Base-by-base conservation (phyloP, 345 rosid species). In the Barbarea vulgaris region DNA sequence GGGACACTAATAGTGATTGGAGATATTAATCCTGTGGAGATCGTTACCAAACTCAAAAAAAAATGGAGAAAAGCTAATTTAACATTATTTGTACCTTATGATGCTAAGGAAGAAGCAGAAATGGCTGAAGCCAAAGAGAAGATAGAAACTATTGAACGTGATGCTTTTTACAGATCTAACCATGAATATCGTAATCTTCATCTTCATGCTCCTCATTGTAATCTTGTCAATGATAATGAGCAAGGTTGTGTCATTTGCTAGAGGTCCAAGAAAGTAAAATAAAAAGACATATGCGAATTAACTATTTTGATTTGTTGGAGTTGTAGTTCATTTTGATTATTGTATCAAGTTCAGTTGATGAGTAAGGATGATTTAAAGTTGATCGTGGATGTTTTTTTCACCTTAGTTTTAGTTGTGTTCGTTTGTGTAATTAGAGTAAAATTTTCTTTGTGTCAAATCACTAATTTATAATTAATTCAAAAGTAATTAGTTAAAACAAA, bases 211-310 rank as follows among this genome's bases (percentile, higher is more conserved):
- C 5, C 42, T 37, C 42, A 12, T 37, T 37, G 1, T 39, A 39
- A 25, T 27, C 27, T 27, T 27, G 18, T 25, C 59, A 54, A 25
- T 54, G 34, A 27, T 54, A n/a, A 14, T 9, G 18, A 14, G 34
- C 59, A 13, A 54, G 59, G 34, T 14, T 54, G 59, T 54, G 34
- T 54, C 18, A 54, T 54, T 54, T 54, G 59, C 59, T 54, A 54
- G 59, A 14, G 34, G 14, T 53, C 10, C 33, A 53, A 22, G 14
- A 12, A 51, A 25, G 6, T 5, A 34, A 34, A 34, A 10, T 1
- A 7, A 27, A 13, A 25, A 53, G 19, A 7, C 19, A 54, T 25
- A 25, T 25, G 59, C 18, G 25, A 25, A 25, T 27, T 25, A 53
- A 25, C 56, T 24, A 52, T 52, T 52, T 52, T 4, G n/a, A 53